Evolutionary conservation across 2,329 filamentous ascomycete species (phyloP), one percentile per base, ranked within the genome.

Genomic region (Ascochyta clinopodiicola): DNA sequence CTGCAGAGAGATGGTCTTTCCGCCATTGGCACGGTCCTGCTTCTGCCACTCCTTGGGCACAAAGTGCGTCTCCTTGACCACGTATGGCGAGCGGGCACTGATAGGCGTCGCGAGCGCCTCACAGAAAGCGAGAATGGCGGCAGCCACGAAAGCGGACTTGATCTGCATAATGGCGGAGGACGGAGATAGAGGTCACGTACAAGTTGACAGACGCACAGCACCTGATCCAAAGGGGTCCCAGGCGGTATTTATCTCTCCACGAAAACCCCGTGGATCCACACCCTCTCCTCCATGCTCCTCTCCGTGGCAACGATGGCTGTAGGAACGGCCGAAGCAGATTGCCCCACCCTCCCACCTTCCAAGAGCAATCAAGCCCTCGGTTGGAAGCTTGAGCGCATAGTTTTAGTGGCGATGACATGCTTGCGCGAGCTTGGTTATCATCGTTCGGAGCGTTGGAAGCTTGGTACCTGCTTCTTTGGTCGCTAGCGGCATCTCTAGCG

Each of bases 31-130:
- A 29, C 77, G 72, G 35, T 77, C 78, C 42, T 81, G 66, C 55
- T 76, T 76, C 8, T 71, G 77, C 84, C 84, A 87, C 49, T 74
- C 74, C 27, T 72, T 70, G 6, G 85, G 84, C 10, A 82, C 80
- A 60, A 72, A 61, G 67, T 86, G 83, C 15, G 75, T 77, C 56
- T 86, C 84, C 72, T 87, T 87, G 60, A 87, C 75, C 6, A 72
- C 71, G 65, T 84, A 84, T 1, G 75, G 68, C 24, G 77, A 75
- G 36, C 77, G 75, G 7, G 74, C 62, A 21, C 63, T 63, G 19
- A 78, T 63, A 5, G 77, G 74, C 2, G 70, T 73, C 58, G 78
- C 44, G 73, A 78, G 44, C 4, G 57, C 68, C 17, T 63, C 60
- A 35, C 64, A 67, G 17, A 69, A 67, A 42, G 69, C 68, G 34